Evolutionary conservation across 805 yeast genomes (phyloP), one percentile per base, ranked within the genome.

Genomic region (Starmerella roubikii): DNA sequence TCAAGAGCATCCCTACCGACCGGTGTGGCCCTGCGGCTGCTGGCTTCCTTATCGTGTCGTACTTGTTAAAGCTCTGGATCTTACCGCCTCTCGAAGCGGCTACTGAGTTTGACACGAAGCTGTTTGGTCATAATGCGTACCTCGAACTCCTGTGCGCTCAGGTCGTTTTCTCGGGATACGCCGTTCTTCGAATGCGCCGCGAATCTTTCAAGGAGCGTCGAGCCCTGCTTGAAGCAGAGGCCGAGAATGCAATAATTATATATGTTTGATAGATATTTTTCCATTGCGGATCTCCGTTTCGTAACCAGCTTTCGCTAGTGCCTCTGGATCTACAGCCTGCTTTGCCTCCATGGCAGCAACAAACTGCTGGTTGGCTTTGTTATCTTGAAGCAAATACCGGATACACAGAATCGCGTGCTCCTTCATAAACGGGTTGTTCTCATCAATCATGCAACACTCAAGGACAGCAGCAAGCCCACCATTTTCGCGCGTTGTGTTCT

Each of bases 391-490:
- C 24, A 85, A 58, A 44, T 75, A 76, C 51, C 77, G 72, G 22
- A 91, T 55, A 52, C 95, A 83, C 6, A 88, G 60, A 25, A 91
- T 80, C 1, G 93, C 70, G 43, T 88, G 63, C 53, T 88, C 98
- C 47, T 83, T 53, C 41, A 61, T 50, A 50, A 69, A 88, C 0
- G 96, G 97, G 55, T 91, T 93, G 54, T 81, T 74, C 32, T 76
- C 77, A 56, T 88, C 97, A 37, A 91, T 75, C 29, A 79, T 72
- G 60, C 96, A 86, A 46, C 77, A 78, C 7, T 86, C 78, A 19
- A 88, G 61, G 0, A 86, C 66, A 16, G 82, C 58, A 38, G 75
- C 82, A 12, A 88, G 56, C 0, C 84, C 93, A 33, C 78, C 81
- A 1, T 64, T 48, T 22, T 68, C 69, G 34, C 96, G 62, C 26